A percentile compares a stretch with the other conserved stretches of the same genome.
Conservation (phyloP, 1,284 basidiomycete genomes). For the Leccinum subrobustum region DNA sequence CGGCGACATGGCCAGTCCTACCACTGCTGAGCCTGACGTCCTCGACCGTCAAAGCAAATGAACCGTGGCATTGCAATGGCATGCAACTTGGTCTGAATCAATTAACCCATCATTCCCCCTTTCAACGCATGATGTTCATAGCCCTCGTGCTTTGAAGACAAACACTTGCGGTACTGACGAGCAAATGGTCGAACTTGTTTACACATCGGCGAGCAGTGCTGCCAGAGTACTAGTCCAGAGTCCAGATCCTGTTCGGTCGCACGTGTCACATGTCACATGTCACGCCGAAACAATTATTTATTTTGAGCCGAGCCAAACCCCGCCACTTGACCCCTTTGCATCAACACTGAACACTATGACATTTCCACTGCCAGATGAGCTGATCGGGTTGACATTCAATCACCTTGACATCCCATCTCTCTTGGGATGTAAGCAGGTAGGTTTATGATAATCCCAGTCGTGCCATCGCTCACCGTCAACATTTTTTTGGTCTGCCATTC, state of each 20-base stretch:
- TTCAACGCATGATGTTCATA: too few species aligned
- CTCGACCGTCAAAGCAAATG: neutral
- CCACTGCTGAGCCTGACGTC: neutral
- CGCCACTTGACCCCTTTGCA: neutral
- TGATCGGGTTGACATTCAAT: slow-evolving; percentile 18
- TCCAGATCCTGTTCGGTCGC: too few species aligned
- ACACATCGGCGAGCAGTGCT: too few species aligned
- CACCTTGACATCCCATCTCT: slow-evolving; percentile 29
- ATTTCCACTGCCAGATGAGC: slow-evolving; percentile 25
- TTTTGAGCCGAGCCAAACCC: neutral
- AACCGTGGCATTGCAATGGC: neutral
- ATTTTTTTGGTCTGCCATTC: neutral
- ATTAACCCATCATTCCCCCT: neutral
- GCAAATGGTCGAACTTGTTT: too few species aligned
- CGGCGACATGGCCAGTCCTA: neutral
- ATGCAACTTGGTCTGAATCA: neutral
- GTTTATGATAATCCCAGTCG: slow-evolving; percentile 1
- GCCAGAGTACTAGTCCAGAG: too few species aligned
- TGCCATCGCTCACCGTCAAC: neutral
- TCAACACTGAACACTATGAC: slow-evolving; percentile 13
- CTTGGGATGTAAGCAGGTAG: slow-evolving; percentile 27
- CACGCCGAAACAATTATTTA: neutral
- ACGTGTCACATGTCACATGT: neutral
- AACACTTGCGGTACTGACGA: too few species aligned
- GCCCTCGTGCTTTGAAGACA: too few species aligned